A percentile compares a stretch with the other conserved stretches of the same genome.
phyloP scores from a whole-genome alignment of 2,329 filamentous ascomycete species.

The Fusarium cyanostomum region DNA sequence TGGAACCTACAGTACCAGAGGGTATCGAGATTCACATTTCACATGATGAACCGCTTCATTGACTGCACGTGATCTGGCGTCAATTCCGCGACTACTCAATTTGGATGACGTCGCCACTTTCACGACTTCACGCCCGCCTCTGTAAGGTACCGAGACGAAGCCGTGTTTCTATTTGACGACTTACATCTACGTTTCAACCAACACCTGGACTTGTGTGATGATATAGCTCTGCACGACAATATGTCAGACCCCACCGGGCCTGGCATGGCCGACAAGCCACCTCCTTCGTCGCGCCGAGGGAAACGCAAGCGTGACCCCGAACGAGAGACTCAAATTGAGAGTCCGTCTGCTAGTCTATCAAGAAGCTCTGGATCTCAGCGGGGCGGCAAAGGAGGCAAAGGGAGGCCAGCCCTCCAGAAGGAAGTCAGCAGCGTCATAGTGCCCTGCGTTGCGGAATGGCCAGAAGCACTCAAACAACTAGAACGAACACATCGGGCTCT shows the following conservation, averaged over 20 bases:
- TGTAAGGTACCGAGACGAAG: not conserved
- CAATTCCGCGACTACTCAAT: slow-evolving; percentile 45
- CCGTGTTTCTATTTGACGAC: not conserved
- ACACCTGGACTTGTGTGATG: not conserved
- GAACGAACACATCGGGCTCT: slow-evolving; percentile 83
- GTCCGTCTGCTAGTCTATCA: slow-evolving; percentile 17
- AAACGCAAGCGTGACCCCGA: slow-evolving; percentile 37
- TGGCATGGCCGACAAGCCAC: not conserved
- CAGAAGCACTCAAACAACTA: slow-evolving; percentile 75
- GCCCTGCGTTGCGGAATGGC: slow-evolving; percentile 68
- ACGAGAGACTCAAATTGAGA: slow-evolving; percentile 3
- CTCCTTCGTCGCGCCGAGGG: slow-evolving; percentile 3
- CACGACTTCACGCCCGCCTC: not conserved
- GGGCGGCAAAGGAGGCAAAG: slow-evolving; percentile 5
- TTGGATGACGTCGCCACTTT: slow-evolving; percentile 34
- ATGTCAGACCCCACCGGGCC: slow-evolving; percentile 8
- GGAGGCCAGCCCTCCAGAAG: slow-evolving; percentile 25
- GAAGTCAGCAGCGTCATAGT: slow-evolving; percentile 32
- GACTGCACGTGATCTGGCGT: slow-evolving; percentile 52
- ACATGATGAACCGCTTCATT: not conserved
- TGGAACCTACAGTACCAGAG: not conserved
- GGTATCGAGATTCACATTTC: not conserved
- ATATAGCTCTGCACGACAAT: not conserved
- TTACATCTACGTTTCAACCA: not conserved
- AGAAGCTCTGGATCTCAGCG: slow-evolving; percentile 10